A percentile compares a stretch with the other conserved stretches of the same genome.
Evolutionary conservation across 352 stramenopile species (phyloP).

Genomic region (Phytophthora citricola): DNA sequence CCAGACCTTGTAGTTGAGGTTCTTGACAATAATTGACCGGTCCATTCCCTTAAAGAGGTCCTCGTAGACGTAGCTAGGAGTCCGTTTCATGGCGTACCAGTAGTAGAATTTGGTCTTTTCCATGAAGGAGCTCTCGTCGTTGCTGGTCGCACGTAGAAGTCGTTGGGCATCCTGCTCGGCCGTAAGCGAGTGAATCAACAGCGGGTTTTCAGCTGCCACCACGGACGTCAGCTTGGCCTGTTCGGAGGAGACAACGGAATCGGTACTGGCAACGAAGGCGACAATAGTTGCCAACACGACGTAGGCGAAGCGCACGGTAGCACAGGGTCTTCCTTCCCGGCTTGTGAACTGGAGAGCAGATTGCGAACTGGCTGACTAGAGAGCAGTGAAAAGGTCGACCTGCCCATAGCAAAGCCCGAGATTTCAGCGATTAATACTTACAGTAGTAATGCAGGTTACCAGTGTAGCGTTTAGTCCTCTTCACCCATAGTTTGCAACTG

Average conservation of each 20-base stretch:
- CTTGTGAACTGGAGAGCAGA: conserved; percentile 8
- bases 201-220: background rate
- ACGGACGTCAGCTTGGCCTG: conserved; percentile 3
- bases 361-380: conserved; percentile 14
- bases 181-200: conserved; percentile 6
- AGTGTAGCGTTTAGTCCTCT: no score
- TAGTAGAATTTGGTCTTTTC: conserved; percentile 22
- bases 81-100: conserved; percentile 15
- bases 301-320: conserved; percentile 9
- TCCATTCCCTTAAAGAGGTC: conserved; percentile 23
- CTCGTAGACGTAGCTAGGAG: conserved; percentile 13
- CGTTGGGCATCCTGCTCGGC: conserved; percentile 2
- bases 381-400: conserved; percentile 2
- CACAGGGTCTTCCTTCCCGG: background rate
- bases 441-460: background rate
- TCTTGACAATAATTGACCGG: conserved; percentile 12
- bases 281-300: conserved; percentile 5
- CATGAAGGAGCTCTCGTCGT: conserved; percentile 3
- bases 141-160: background rate
- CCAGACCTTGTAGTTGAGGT: conserved; percentile 20
- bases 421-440: conserved; percentile 5
- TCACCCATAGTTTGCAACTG: no score
- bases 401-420: conserved; percentile 17
- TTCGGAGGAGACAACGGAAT: conserved; percentile 5
- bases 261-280: conserved; percentile 4